These are phyloP conservation scores for Picochlorum sp. DNA, from an alignment of 139 green algal species.

Conservation along the genomic window DNA sequence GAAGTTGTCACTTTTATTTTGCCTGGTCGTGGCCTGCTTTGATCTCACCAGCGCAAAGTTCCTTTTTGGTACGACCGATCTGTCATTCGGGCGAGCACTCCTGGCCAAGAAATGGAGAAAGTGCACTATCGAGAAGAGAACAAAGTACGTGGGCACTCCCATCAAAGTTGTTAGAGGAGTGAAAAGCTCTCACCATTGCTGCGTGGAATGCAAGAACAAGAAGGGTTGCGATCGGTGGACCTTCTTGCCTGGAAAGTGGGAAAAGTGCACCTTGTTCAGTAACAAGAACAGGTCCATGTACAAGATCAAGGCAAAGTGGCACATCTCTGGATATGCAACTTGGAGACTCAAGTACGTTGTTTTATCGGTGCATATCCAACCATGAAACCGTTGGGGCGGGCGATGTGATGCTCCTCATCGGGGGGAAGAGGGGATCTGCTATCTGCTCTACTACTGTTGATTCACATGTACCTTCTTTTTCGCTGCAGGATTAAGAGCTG, in stretches of 20 bases:
- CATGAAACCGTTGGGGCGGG: not conserved
- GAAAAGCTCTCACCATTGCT: not conserved
- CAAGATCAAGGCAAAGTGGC: not conserved
- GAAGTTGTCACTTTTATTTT: too few relatives aligned
- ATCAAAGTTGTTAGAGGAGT: not conserved
- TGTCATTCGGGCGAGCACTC: not conserved
- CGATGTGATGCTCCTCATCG: not conserved
- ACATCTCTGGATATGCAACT: not conserved
- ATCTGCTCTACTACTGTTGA: not conserved
- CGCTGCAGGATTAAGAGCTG: not conserved
- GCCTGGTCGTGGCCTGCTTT: too few relatives aligned
- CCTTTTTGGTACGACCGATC: not conserved
- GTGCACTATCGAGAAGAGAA: not conserved
- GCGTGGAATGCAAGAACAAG: not conserved
- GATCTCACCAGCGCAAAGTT: not conserved
- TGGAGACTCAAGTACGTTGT: slow-evolving; percentile 5
- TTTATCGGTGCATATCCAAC: not conserved
- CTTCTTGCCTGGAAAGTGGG: not conserved
- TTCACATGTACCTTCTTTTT: not conserved
- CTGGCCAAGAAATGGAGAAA: not conserved
- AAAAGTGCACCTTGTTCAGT: not conserved
- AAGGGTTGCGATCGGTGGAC: not conserved
- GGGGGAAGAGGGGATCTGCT: not conserved
- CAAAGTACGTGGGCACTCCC: not conserved
- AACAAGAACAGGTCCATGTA: not conserved